A percentile compares a stretch with the other conserved stretches of the same genome.
phyloP scores from a whole-genome alignment of 768 basidiomycete genomes.

The Mycena olivaceomarginata region DNA sequence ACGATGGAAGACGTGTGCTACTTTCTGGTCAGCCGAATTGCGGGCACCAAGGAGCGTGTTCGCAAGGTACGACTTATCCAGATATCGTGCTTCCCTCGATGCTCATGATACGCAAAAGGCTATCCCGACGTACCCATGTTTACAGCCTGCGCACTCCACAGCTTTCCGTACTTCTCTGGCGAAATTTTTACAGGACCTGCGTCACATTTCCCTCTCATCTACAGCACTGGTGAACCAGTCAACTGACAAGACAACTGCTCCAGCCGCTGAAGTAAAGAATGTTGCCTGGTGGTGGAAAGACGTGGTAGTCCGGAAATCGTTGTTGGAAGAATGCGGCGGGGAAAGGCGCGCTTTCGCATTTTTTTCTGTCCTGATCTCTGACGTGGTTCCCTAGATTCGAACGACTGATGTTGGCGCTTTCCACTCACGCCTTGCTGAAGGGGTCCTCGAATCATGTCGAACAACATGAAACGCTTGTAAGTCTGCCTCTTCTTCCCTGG shows the following conservation, averaged over 20 bases:
- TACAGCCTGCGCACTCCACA: conserved; percentile 69
- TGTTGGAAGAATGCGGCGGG: conserved; percentile 73
- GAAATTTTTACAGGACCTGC: conserved; percentile 69
- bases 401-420: conserved; percentile 68
- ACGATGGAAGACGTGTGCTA: conserved; percentile 71
- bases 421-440: conserved; percentile 69
- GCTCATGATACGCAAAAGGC: conserved; percentile 53
- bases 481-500: background rate
- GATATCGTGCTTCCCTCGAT: background rate
- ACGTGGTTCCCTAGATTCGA: conserved; percentile 64
- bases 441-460: conserved; percentile 44
- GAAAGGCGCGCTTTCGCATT: conserved; percentile 59
- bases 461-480: conserved; percentile 44
- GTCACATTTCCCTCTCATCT: conserved; percentile 62
- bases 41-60: conserved; percentile 53
- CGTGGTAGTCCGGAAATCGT: conserved; percentile 71
- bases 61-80: conserved; percentile 49
- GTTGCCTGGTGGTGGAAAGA: conserved; percentile 74
- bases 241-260: conserved; percentile 42
- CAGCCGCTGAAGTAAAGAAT: background rate
- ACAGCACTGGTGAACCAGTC: conserved; percentile 39
- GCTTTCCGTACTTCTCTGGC: conserved; percentile 71
- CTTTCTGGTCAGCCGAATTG: conserved; percentile 68
- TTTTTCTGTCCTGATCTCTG: conserved; percentile 13
- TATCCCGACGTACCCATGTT: conserved; percentile 70